These are phyloP conservation scores for Cladosporium phlei DNA, from an alignment of 2,329 filamentous ascomycete species.

Conservation along the genomic window DNA sequence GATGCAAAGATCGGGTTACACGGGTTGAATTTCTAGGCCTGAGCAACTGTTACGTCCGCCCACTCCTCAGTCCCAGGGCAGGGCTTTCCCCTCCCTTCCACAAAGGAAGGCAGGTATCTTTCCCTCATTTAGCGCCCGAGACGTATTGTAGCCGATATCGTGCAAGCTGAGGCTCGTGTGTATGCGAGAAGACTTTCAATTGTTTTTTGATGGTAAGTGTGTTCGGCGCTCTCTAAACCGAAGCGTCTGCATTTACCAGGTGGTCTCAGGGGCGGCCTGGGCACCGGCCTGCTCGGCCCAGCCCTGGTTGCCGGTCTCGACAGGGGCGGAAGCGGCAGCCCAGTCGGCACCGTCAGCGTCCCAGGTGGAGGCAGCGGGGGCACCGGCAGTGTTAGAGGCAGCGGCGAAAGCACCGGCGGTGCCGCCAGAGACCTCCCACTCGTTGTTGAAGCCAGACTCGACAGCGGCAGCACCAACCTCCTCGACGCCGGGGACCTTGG, in stretches of 20 bases:
- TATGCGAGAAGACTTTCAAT: conserved; percentile 6
- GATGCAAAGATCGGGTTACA: conserved; percentile 6
- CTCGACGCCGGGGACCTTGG: conserved; percentile 76
- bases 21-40: conserved; percentile 20
- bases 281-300: conserved; percentile 43
- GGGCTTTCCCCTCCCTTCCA: conserved; percentile 84
- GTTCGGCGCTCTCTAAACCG: conserved; percentile 14
- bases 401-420: conserved; percentile 64
- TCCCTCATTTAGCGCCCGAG: conserved; percentile 87
- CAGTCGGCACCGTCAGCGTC: conserved; percentile 65
- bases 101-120: conserved; percentile 73
- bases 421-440: conserved; percentile 77
- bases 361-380: conserved; percentile 58
- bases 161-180: conserved; percentile 2
- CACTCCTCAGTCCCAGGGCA: conserved; percentile 54
- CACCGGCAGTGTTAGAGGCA: conserved; percentile 51
- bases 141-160: conserved; percentile 11
- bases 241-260: conserved; percentile 42
- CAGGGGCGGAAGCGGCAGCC: conserved; percentile 54
- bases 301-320: conserved; percentile 47
- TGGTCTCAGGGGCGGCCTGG: conserved; percentile 33
- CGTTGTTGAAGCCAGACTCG: conserved; percentile 71
- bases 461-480: conserved; percentile 76
- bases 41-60: conserved; percentile 27
- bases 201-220: conserved; percentile 9